Evolutionary conservation across 2,329 filamentous ascomycete species (phyloP), one percentile per base, ranked within the genome.

Genomic region (Furcasterigmium furcatum): DNA sequence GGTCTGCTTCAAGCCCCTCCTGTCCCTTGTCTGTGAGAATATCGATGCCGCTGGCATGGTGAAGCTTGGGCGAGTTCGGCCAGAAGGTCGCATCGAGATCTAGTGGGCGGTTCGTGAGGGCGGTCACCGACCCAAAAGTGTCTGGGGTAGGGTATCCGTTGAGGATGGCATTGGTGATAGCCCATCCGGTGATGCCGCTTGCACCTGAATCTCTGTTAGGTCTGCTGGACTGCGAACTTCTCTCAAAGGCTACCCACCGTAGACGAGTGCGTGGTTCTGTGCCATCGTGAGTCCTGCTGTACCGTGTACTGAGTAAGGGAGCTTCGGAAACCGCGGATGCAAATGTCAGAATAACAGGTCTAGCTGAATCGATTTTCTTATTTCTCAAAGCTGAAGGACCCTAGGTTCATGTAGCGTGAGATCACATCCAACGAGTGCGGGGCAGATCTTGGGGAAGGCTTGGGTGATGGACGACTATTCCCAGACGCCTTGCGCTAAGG

Each of bases 171-270:
- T 73, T 75, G 14, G 71, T 67, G 43, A 76, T 66, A 7, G 72
- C 66, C 72, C 72, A 76, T 30, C 72, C 72, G 3, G 69, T 67
- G 43, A 76, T 71, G n/a, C 72, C 72, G 49, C 67, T 71, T 39
- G 70, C 71, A 29, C 71, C 72, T 57, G 64, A 61, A 32, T 62
- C 12, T n/a, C n/a, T n/a, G n/a, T n/a, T n/a, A n/a, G n/a, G n/a
- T n/a, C n/a, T n/a, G n/a, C n/a, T n/a, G n/a, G n/a, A n/a, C n/a
- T n/a, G n/a, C n/a, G n/a, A n/a, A n/a, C n/a, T n/a, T n/a, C n/a
- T n/a, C n/a, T n/a, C n/a, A n/a, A n/a, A n/a, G n/a, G n/a, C n/a
- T n/a, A 44, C 43, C 2, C 8, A 44, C 43, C 43, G 19, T 44
- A 44, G n/a, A 44, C 24, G 12, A 44, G 43, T 29, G 35, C 27